phyloP scores from a whole-genome alignment of 805 yeast genomes.

The Blastobotrys robertii region DNA sequence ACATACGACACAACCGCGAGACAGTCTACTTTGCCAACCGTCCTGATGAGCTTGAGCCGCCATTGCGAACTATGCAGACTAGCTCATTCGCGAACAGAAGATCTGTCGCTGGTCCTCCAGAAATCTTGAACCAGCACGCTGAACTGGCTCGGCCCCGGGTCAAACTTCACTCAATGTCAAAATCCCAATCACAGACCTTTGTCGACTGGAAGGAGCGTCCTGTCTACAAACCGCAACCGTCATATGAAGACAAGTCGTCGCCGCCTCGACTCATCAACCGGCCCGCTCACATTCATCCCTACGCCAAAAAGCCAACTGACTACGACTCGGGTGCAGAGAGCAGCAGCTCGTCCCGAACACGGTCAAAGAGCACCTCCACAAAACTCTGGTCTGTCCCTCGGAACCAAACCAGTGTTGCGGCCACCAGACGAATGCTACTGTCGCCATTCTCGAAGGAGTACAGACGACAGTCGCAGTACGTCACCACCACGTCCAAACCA shows the following conservation, averaged over 20 bases:
- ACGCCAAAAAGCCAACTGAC: background rate
- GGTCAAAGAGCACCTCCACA: constrained; percentile 13
- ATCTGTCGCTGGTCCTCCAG: background rate
- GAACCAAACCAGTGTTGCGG: constrained; percentile 9
- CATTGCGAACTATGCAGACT: too few species aligned
- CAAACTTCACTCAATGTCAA: too few species aligned
- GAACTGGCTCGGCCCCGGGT: background rate
- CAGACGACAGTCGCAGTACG: background rate
- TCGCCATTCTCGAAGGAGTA: constrained; percentile 12
- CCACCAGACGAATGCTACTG: constrained; percentile 14
- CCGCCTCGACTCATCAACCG: constrained; percentile 13
- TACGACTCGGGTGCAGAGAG: background rate
- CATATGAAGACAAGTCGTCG: constrained; percentile 4
- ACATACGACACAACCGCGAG: too few species aligned
- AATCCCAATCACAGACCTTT: background rate
- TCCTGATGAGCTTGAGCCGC: too few species aligned
- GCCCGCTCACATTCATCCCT: constrained; percentile 12
- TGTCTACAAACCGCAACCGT: background rate
- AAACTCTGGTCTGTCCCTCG: constrained; percentile 5
- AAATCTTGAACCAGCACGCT: background rate
- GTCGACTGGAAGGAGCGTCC: background rate
- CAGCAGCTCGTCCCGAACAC: constrained; percentile 1
- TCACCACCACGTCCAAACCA: background rate
- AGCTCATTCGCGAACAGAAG: background rate
- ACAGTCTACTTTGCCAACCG: too few species aligned